These are phyloP conservation scores for Plantago rigida DNA, from an alignment of 305 asterid genomes.

Conservation along the genomic window DNA sequence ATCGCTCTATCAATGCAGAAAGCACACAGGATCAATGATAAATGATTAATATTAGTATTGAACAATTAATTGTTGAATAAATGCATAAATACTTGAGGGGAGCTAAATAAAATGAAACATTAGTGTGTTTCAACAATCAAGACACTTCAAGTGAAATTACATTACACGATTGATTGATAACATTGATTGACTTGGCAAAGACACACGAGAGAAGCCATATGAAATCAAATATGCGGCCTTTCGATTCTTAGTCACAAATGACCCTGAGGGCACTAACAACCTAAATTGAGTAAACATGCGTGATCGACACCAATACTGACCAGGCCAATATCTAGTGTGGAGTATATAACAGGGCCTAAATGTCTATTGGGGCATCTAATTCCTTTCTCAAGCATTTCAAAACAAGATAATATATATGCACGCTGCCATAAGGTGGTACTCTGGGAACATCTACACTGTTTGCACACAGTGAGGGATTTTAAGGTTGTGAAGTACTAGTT, in stretches of 20 bases:
- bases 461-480: too few relatives aligned
- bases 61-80: conserved; percentile 3
- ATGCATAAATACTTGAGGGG: conserved; percentile 6
- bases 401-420: background rate
- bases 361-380: background rate
- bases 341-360: background rate
- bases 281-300: background rate
- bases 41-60: conserved; percentile 10
- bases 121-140: background rate
- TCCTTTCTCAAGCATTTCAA: conserved; percentile 5
- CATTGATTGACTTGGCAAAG: conserved; percentile 6
- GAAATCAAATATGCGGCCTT: too few relatives aligned
- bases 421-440: conserved; percentile 1
- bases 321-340: background rate
- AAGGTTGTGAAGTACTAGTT: too few relatives aligned
- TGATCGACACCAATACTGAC: background rate
- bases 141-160: background rate
- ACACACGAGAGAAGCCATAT: background rate
- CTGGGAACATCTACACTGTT: too few relatives aligned
- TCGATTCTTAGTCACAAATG: background rate
- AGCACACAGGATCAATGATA: conserved; percentile 24
- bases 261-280: background rate
- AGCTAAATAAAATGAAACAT: too few relatives aligned
- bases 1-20: conserved; percentile 56
- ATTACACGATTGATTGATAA: background rate